Conservation (phyloP, 352 stramenopile species). For the Sclerospora graminicola region DNA sequence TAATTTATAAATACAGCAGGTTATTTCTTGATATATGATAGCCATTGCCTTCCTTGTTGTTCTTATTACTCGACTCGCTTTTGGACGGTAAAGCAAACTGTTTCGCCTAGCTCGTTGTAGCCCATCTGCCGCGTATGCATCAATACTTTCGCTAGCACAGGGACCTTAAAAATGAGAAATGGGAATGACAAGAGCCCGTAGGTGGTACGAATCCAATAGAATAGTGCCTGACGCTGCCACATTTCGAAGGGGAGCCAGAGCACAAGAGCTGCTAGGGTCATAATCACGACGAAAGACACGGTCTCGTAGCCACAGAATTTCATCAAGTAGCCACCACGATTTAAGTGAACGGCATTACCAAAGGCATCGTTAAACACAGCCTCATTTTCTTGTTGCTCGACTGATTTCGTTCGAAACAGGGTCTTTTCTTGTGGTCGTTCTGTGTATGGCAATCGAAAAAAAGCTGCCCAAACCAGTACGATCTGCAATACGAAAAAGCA, state of each 20-base stretch:
- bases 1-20: too few relatives aligned
- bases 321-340: conserved; percentile 79
- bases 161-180: conserved; percentile 82
- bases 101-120: conserved; percentile 76
- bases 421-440: conserved; percentile 43
- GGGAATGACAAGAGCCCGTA: conserved; percentile 84
- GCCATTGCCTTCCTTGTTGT: neutral
- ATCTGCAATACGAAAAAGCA: conserved; percentile 83
- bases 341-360: conserved; percentile 66
- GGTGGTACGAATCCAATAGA: conserved; percentile 81
- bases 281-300: conserved; percentile 61
- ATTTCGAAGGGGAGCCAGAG: conserved; percentile 54
- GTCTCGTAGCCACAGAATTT: conserved; percentile 84
- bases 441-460: conserved; percentile 79
- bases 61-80: conserved; percentile 17
- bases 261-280: conserved; percentile 45
- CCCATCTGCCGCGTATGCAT: conserved; percentile 80
- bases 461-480: conserved; percentile 71
- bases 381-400: conserved; percentile 27
- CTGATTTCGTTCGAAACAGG: conserved; percentile 43
- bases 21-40: too few relatives aligned
- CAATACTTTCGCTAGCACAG: conserved; percentile 65
- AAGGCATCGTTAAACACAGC: conserved; percentile 71
- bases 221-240: conserved; percentile 76
- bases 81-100: conserved; percentile 40